These are phyloP conservation scores for Ilyonectria mors-panacis DNA, from an alignment of 2,329 filamentous ascomycete species.

Conservation along the genomic window DNA sequence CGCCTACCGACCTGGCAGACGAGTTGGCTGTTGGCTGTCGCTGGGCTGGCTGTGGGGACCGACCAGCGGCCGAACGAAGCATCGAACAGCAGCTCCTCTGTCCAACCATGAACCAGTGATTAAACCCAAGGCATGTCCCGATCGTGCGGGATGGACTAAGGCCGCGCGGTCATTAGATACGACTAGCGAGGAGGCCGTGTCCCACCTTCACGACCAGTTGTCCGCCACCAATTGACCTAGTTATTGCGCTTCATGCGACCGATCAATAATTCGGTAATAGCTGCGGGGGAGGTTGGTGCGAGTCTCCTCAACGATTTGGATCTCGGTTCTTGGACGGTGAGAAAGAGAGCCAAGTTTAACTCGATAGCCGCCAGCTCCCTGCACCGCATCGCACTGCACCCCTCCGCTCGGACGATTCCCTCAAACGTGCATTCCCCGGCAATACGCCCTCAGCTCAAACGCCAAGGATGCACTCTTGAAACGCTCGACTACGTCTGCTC, in stretches of 20 bases:
- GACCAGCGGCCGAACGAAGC: slow-evolving; percentile 2
- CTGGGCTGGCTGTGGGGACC: neutral
- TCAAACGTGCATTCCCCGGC: slow-evolving; percentile 35
- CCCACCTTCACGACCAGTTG: neutral
- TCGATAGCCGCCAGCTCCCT: neutral
- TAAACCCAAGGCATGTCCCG: slow-evolving; percentile 3
- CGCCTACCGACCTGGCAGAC: neutral
- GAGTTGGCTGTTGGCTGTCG: neutral
- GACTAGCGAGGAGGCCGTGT: slow-evolving; percentile 4
- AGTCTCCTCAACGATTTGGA: neutral
- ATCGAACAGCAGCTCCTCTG: neutral
- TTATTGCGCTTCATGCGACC: neutral
- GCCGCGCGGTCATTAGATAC: slow-evolving; percentile 10
- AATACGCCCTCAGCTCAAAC: slow-evolving; percentile 36
- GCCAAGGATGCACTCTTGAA: slow-evolving; percentile 41
- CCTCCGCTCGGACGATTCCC: slow-evolving; percentile 20
- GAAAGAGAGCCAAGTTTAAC: neutral
- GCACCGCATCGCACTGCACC: neutral
- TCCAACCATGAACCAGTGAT: neutral
- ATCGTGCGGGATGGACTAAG: slow-evolving; percentile 5
- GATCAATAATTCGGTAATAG: neutral
- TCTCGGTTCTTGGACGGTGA: neutral
- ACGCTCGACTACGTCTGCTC: slow-evolving; percentile 39
- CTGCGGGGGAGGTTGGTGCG: neutral
- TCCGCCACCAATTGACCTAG: neutral